Base-by-base conservation (phyloP, 2,329 filamentous ascomycete genomes). In the Colletotrichum neosansevieriae region DNA sequence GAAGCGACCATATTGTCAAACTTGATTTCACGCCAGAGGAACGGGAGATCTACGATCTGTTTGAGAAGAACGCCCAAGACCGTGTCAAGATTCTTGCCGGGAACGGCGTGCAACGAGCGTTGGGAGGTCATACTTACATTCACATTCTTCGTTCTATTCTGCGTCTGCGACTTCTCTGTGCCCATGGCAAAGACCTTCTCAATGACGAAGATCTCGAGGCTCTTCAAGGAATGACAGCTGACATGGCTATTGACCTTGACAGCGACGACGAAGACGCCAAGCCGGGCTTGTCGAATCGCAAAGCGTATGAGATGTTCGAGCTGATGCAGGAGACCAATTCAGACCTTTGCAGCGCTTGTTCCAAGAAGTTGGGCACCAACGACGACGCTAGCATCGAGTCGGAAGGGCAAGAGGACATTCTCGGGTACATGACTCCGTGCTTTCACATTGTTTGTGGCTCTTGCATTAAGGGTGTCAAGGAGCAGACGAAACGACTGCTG, bases 81-180 rank as follows among this genome's bases (percentile, higher is more conserved):
- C 91, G 94, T 74, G 90, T 98, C 73, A 88, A 90, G 69, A 90
- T 94, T 2, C 89, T 98, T 80, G 89, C 76, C 81, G 89, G 73
- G 29, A 70, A 70, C 24, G 69, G 67, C 13, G 81, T 86, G 72
- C 88, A 88, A 59, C 91, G 89, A 71, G 88, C 88, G 70, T 84
- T 96, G 58, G 92, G 92, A 45, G 95, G 94, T 47, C 93, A 91
- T 72, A 92, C 92, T n/a, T 98, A 97, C 75, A 94, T 96, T 53
- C 93, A 97, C 73, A 96, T 99, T 53, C 81, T 99, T 69, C 94
- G 96, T 72, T 93, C 94, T 4, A 97, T 99, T 75, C 86, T 97
- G 72, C 91, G 95, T 34, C 87, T 99, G 17, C 92, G 96, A 10
- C 86, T 97, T 45, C 92, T 98, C 58, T 98, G 94, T 76, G 96